Percentiles rank a stretch among this genome's conserved stretches.
Conservation (phyloP, 441 rosid genomes). For the Eruca vesicaria region DNA sequence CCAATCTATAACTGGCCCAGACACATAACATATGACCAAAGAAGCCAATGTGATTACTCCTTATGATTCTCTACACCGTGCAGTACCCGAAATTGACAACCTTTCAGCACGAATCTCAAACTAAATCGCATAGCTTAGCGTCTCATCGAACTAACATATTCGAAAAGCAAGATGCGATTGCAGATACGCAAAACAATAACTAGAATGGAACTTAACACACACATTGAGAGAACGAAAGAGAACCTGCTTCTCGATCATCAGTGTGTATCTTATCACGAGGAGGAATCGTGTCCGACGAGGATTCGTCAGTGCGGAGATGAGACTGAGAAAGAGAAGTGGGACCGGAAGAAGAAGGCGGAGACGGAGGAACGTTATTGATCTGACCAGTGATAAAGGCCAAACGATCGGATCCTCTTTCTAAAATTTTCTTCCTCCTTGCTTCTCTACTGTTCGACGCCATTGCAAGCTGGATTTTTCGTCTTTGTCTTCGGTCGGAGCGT, state of each 20-base stretch:
- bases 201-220: background rate
- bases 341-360: constrained; percentile 42
- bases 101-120: background rate
- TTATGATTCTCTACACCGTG: background rate
- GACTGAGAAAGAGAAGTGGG: constrained; percentile 36
- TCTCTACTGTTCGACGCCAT: constrained; percentile 78
- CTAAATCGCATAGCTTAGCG: background rate
- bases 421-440: constrained; percentile 72
- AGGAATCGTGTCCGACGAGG: constrained; percentile 32
- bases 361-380: constrained; percentile 47
- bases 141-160: background rate
- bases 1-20: background rate
- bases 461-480: background rate
- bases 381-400: constrained; percentile 76
- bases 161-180: constrained; percentile 1
- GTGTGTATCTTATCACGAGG: constrained; percentile 26
- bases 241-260: constrained; percentile 38
- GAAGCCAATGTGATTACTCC: background rate
- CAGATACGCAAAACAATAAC: background rate
- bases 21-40: background rate
- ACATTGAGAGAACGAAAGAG: background rate
- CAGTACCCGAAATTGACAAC: background rate
- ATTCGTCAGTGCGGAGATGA: constrained; percentile 14
- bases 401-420: constrained; percentile 85
- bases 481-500: background rate